phyloP scores from a whole-genome alignment of 164 flowering plant genomes.

The Amborella trichopoda region DNA sequence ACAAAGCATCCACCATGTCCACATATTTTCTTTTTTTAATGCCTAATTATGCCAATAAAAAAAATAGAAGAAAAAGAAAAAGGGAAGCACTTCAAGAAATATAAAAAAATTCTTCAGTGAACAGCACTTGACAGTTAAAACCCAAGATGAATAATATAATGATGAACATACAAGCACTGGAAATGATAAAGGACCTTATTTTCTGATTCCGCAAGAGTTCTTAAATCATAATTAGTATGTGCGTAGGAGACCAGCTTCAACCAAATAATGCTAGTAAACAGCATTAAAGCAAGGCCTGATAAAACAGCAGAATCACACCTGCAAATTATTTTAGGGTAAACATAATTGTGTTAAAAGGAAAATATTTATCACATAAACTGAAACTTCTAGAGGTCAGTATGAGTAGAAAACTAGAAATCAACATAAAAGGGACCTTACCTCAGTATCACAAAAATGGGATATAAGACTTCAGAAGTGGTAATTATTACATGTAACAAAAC shows the following conservation, averaged over 20 bases:
- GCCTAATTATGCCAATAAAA: too few relatives aligned
- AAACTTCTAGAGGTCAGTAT: not conserved
- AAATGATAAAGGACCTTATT: slow-evolving; percentile 56
- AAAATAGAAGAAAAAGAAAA: too few relatives aligned
- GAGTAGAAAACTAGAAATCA: not conserved
- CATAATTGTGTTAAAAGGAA: too few relatives aligned
- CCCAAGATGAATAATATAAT: too few relatives aligned
- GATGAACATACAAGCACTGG: too few relatives aligned
- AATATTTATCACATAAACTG: not conserved
- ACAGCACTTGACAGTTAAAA: too few relatives aligned
- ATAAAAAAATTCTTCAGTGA: too few relatives aligned
- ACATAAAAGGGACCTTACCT: slow-evolving; percentile 12
- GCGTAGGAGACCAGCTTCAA: slow-evolving; percentile 90
- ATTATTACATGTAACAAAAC: slow-evolving; percentile 14
- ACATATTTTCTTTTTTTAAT: too few relatives aligned
- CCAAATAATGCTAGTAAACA: slow-evolving; percentile 83
- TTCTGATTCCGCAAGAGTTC: slow-evolving; percentile 37
- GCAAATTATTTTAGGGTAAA: too few relatives aligned
- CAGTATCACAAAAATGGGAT: slow-evolving; percentile 22
- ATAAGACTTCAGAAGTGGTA: slow-evolving; percentile 12
- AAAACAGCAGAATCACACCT: slow-evolving; percentile 72
- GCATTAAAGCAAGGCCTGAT: slow-evolving; percentile 75
- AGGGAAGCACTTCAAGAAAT: too few relatives aligned
- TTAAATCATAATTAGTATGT: slow-evolving; percentile 76
- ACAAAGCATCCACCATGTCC: too few relatives aligned